Percentiles rank a stretch among this genome's conserved stretches.
Evolutionary conservation across 225 moss, liverwort and hornwort species (phyloP).

Genomic region (Bryoerythrophyllum caledonicum): DNA sequence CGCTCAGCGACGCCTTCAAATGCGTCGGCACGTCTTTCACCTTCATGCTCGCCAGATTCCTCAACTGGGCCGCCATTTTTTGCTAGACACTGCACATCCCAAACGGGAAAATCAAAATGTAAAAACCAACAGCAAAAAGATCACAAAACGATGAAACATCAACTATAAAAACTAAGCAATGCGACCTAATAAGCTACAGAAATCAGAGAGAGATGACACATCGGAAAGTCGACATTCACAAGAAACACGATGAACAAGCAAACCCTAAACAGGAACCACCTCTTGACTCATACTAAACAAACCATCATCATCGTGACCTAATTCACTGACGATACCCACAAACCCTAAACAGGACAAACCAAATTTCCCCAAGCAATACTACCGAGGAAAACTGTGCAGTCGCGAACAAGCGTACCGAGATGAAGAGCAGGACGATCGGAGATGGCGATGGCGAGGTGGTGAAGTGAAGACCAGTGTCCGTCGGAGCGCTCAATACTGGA

Average conservation of each 20-base stretch:
- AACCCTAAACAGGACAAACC: background rate
- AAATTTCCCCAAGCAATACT: background rate
- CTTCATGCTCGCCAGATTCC: constrained; percentile 81
- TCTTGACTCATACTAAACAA: background rate
- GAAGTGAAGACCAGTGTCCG: background rate
- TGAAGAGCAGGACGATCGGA: background rate
- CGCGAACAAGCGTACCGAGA: background rate
- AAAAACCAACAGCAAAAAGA: background rate
- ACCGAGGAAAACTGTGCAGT: background rate
- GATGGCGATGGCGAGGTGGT: constrained; percentile 5
- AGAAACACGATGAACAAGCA: background rate
- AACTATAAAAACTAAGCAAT: too few relatives aligned
- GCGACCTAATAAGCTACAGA: too few relatives aligned
- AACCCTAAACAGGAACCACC: background rate
- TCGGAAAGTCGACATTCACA: background rate
- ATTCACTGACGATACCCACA: background rate
- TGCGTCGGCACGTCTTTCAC: constrained; percentile 86
- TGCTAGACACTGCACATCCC: constrained; percentile 28
- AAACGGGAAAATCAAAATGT: background rate
- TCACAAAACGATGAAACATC: background rate
- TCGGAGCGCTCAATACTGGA: background rate
- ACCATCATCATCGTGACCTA: background rate
- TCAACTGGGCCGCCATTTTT: constrained; percentile 56
- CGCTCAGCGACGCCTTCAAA: constrained; percentile 62
- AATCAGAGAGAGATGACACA: background rate